Evolutionary conservation across 2,329 filamentous ascomycete genomes (phyloP), one percentile per base, ranked within the genome.

Genomic region (Pseudogymnoascus sp.): DNA sequence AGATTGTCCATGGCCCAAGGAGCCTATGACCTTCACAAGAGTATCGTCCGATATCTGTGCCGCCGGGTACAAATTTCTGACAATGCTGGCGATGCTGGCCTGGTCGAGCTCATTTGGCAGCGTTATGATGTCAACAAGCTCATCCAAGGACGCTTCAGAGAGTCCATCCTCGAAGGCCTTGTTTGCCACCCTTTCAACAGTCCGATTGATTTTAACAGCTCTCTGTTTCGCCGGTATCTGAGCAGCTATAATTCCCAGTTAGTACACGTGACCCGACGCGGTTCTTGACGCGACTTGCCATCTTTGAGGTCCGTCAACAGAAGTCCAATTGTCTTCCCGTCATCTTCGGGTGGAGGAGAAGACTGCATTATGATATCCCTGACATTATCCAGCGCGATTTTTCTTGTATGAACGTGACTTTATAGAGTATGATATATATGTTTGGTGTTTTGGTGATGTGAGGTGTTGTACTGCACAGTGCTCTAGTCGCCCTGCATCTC

Each of bases 51-150:
- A 73, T n/a, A 96, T 81, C 44, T 80, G 80, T 40, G 81, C 79
- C n/a, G 82, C 80, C 1, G 91, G 91, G 73, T 93, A 96, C 60
- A 96, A 77, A 65, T 88, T 90, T 67, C 86, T 89, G 69, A 91
- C 75, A 59, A 96, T 78, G 29, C 80, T 82, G 13, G 83, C 86
- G 29, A 88, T 80, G 68, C 86, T 91, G 29, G 86, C 86, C 74
- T 95, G 91, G 73, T 95, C 90, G 21, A 96, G 81, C 68, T 87
- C 79, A 68, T 81, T 89, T 56, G 86, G 86, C 21, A 79, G 78
- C 19, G 86, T 87, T 67, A 91, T 75, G 63, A 93, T 78, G 64
- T 86, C 82, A 67, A 95, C 76, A 33, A 96, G 78, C 62, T 81
- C 79, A 62, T 80, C 76, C 59, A 96, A 79, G 29, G 83, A 80